Base-by-base conservation (phyloP, 106 monocot genomes). In the Dendrobium catenatum region DNA sequence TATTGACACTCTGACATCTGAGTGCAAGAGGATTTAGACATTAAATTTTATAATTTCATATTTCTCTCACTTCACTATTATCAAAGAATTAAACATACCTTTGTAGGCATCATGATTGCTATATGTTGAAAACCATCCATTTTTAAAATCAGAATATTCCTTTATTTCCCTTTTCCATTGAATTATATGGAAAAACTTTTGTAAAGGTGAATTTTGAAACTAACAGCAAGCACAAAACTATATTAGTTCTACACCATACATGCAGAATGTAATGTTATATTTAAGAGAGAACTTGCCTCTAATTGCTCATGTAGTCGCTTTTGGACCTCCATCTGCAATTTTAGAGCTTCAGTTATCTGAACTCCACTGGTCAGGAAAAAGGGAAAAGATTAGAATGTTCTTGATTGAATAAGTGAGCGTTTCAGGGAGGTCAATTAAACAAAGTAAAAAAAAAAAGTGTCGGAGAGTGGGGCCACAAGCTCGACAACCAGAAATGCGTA, bases 321-420 rank as follows among this genome's bases (percentile, higher is more conserved):
- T 31, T 83, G 83, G 40, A 83, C 83, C 83, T 83, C 83, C 83
- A 83, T 83, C 73, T 83, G 83, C 83, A 83, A 59, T 78, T 83
- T 83, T 31, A 83, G 55, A 73, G 83, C 83, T 83, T 83, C 83
- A 58, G 78, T 83, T 83, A 83, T 83, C 56, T 83, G 83, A 47
- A 83, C 72, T 51, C 83, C 83, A 24, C 83, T 83, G 78, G 67
- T 26, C 76, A 70, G 37, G 33, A 44, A 44, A 74, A 74, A 44
- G 16, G 27, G 13, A 19, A 44, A 33, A 70, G 11, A n/a, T 70
- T 70, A 70, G 70, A n/a, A 70, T 70, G 70, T 70, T 70, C 15
- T 70, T 29, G 33, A 70, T 70, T 70, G 70, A 29, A 68, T 27
- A 68, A 26, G 27, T 24, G 27, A 68, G 31, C 13, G 7, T 26